Base-by-base conservation (phyloP, 768 basidiomycete species). In the Erythrobasidium yunnanense region DNA sequence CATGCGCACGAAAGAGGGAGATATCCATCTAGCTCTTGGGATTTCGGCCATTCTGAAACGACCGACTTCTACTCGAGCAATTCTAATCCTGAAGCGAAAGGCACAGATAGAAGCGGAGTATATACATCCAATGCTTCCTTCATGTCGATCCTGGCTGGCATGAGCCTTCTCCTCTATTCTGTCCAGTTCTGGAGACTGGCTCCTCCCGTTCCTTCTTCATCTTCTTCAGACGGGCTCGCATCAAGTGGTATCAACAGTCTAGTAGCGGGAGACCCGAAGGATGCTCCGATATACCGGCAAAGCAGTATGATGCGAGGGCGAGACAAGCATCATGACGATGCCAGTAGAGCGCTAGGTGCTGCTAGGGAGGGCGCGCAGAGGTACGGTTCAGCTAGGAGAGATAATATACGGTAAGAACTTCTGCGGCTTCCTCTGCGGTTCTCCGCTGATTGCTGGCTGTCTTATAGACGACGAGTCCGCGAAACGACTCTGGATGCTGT, bases 101-200 rank as follows among this genome's bases (percentile, higher is more conserved):
- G 25, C 3, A 29, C 29, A 22, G 46, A 34, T 25, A 51, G 42
- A 18, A 25, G 22, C 20, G 60, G 60, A 30, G 38, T 63, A 29
- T 63, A 63, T 23, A 63, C 60, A 5, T 50, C 47, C 5, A 63
- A 63, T 63, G 60, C 42, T 17, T 25, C 47, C 30, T 63, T 63
- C 47, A n/a, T 63, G 6, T 3, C 4, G 11, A 51, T 63, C 23
- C 32, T 63, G 27, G 60, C 49, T 33, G 60, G 46, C 18, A 49
- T 63, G 47, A 49, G 45, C 23, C 32, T 38, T 2, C n/a, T 63
- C 29, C 32, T 63, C 27, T 63, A 63, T 25, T 63, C 60, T 2
- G 49, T 63, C 7, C 60, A 63, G 33, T 63, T 47, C 27, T 63
- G 60, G 60, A 8, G 60, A 32, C 49, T 63, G 2, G 60, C 60